These are phyloP conservation scores for Dioscorea alata DNA, from an alignment of 106 monocot genomes.

Conservation along the genomic window DNA sequence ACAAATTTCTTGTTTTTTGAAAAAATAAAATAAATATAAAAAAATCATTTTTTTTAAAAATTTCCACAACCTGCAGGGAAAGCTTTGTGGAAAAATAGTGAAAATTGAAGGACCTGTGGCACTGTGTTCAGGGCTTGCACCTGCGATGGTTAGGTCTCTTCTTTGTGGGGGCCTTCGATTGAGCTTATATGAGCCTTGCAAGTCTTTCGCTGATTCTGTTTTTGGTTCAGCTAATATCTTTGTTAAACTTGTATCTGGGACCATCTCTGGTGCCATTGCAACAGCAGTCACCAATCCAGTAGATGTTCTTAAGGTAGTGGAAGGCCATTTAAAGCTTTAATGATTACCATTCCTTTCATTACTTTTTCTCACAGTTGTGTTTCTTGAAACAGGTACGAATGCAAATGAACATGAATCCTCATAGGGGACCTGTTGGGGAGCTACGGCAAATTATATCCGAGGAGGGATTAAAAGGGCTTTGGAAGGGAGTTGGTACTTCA, in stretches of 20 bases:
- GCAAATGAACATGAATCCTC: constrained; percentile 64
- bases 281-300: constrained; percentile 85
- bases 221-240: constrained; percentile 80
- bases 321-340: constrained; percentile 1
- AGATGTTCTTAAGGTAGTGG: constrained; percentile 77
- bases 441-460: constrained; percentile 41
- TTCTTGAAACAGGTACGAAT: constrained; percentile 55
- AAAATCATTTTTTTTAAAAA: too few species aligned
- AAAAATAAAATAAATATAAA: too few species aligned
- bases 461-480: constrained; percentile 70
- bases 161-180: constrained; percentile 89
- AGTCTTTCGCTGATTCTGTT: constrained; percentile 45
- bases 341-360: neutral
- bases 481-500: constrained; percentile 97
- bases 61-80: constrained; percentile 33
- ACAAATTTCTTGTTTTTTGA: neutral
- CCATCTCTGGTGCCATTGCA: constrained; percentile 79
- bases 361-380: neutral
- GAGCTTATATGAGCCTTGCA: constrained; percentile 91
- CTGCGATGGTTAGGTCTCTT: constrained; percentile 77
- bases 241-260: constrained; percentile 84
- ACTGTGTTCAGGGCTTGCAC: constrained; percentile 72
- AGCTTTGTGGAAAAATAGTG: constrained; percentile 41
- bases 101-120: constrained; percentile 66
- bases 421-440: constrained; percentile 40